Evolutionary conservation across 768 basidiomycete species (phyloP).

Genomic region (Boletus fagicola): DNA sequence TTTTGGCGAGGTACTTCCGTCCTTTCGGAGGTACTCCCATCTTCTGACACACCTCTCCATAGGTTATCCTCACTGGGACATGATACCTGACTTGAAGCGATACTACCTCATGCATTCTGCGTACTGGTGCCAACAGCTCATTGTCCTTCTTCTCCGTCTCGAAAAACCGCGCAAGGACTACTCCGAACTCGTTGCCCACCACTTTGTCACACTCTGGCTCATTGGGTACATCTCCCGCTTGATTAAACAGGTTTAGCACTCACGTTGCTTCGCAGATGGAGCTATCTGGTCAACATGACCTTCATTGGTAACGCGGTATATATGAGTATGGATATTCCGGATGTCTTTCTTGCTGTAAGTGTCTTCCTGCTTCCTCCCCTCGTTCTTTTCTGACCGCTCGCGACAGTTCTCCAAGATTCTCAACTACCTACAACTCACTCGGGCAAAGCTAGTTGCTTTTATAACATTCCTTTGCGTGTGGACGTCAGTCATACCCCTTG

Average conservation of each 20-base stretch:
- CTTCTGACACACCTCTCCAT: neutral
- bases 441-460: constrained; percentile 62
- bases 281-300: constrained; percentile 77
- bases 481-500: constrained; percentile 57
- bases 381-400: neutral
- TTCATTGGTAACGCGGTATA: constrained; percentile 89
- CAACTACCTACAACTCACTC: constrained; percentile 78
- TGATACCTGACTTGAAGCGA: constrained; percentile 79
- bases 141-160: constrained; percentile 78
- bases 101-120: constrained; percentile 94
- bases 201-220: constrained; percentile 92
- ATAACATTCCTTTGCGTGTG: constrained; percentile 66
- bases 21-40: neutral
- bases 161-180: constrained; percentile 97
- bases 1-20: constrained; percentile 74
- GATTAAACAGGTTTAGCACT: neutral
- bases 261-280: constrained; percentile 57
- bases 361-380: neutral
- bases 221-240: constrained; percentile 59
- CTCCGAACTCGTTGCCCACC: constrained; percentile 82
- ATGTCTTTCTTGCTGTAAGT: constrained; percentile 80
- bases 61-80: constrained; percentile 90
- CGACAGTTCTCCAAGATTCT: constrained; percentile 76
- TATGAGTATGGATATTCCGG: constrained; percentile 96
- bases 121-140: constrained; percentile 93